phyloP scores from a whole-genome alignment of 352 stramenopile species.

The Globisporangium canariense region DNA sequence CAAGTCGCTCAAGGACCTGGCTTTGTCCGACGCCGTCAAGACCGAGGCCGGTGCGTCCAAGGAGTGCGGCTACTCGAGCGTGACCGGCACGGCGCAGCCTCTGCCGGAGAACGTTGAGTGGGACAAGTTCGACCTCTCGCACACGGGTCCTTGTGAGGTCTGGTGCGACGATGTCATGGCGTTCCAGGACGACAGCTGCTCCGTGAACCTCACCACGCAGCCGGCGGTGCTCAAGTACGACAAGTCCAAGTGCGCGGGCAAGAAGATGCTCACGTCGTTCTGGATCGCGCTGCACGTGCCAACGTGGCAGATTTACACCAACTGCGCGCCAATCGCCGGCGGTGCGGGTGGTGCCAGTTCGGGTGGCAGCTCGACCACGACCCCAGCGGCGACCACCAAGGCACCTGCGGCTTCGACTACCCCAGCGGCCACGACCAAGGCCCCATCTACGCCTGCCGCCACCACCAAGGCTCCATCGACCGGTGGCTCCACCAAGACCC shows the following conservation, averaged over 20 bases:
- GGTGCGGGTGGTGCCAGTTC: constrained; percentile 16
- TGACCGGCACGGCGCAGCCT: constrained; percentile 26
- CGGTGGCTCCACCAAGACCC: constrained; percentile 8
- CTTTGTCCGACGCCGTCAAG: constrained; percentile 32
- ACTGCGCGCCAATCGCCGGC: constrained; percentile 37
- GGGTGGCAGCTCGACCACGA: constrained; percentile 4
- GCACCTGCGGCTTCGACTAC: background rate
- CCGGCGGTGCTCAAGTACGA: constrained; percentile 39
- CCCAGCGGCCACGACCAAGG: constrained; percentile 3
- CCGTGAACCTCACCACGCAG: constrained; percentile 26
- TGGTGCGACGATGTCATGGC: constrained; percentile 44
- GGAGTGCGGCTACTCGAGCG: constrained; percentile 40
- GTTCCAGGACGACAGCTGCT: constrained; percentile 42
- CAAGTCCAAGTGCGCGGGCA: constrained; percentile 7
- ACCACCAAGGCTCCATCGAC: constrained; percentile 10
- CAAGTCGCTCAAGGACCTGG: constrained; percentile 45
- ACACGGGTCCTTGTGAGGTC: constrained; percentile 47
- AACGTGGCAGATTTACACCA: constrained; percentile 47
- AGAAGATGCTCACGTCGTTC: constrained; percentile 28
- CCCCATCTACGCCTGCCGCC: background rate
- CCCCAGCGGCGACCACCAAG: too few relatives aligned
- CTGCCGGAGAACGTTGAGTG: constrained; percentile 38
- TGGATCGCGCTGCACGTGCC: constrained; percentile 43
- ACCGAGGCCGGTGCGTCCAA: constrained; percentile 26
- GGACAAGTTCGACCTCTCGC: constrained; percentile 31